Evolutionary conservation across 352 stramenopile species (phyloP).

Genomic region (Phytophthora brassicae): DNA sequence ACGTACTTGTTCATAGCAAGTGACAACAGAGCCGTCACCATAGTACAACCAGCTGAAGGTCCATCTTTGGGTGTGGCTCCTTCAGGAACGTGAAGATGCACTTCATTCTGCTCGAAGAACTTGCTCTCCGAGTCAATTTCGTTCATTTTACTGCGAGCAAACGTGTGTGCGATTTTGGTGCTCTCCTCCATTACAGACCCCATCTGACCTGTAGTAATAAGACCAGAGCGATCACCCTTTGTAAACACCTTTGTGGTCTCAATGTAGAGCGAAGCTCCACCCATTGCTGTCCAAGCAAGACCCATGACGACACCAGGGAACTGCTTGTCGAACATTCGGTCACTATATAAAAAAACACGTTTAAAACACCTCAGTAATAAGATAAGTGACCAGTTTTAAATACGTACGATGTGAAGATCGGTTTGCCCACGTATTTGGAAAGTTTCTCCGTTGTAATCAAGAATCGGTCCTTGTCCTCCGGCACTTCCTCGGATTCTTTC

Average conservation of each 20-base stretch:
- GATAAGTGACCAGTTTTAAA: background rate
- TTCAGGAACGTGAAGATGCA: conserved; percentile 99
- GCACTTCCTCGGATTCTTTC: conserved; percentile 14
- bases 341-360: conserved; percentile 43
- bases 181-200: conserved; percentile 99
- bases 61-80: conserved; percentile 99
- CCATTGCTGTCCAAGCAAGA: conserved; percentile 98
- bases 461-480: conserved; percentile 72
- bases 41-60: conserved; percentile 96
- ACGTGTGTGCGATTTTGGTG: conserved; percentile 96
- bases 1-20: conserved; percentile 92
- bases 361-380: background rate
- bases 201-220: conserved; percentile 95
- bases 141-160: conserved; percentile 84
- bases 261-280: conserved; percentile 98
- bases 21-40: conserved; percentile 96
- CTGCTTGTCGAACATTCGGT: conserved; percentile 96
- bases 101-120: conserved; percentile 95
- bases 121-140: conserved; percentile 75
- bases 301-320: conserved; percentile 98
- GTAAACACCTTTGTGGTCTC: conserved; percentile 87
- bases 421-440: conserved; percentile 98
- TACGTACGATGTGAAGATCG: conserved; percentile 94
- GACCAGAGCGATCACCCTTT: conserved; percentile 60
- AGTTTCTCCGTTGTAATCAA: conserved; percentile 94